Conservation (phyloP, 1,284 basidiomycete genomes). For the Puccinia hordei region DNA sequence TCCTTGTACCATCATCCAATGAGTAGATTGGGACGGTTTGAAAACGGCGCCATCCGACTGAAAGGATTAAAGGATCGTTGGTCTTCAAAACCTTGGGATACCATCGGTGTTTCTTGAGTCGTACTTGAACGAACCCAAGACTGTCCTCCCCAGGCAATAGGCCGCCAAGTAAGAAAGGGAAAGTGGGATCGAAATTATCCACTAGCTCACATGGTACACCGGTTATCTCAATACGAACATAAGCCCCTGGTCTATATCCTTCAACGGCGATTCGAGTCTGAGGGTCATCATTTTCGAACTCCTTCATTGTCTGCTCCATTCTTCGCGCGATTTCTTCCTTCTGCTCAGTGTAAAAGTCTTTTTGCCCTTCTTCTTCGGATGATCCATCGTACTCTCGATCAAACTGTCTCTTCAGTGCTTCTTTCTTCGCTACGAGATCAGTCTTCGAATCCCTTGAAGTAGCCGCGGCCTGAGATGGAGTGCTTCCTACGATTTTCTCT, state of each 20-base stretch:
- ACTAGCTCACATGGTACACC: constrained; percentile 88
- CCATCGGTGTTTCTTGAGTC: constrained; percentile 97
- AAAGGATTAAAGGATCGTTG: constrained; percentile 94
- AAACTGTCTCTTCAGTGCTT: constrained; percentile 87
- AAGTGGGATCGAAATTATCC: constrained; percentile 86
- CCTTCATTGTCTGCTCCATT: constrained; percentile 78
- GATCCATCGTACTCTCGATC: constrained; percentile 96
- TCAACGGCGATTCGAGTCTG: constrained; percentile 81
- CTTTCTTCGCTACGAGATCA: constrained; percentile 79
- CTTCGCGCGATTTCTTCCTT: constrained; percentile 90
- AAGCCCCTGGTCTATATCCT: constrained; percentile 86
- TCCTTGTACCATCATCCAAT: constrained; percentile 92
- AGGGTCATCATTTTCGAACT: constrained; percentile 79
- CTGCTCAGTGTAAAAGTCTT: constrained; percentile 85
- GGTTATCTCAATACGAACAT: constrained; percentile 85
- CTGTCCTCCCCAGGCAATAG: constrained; percentile 86
- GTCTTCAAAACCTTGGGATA: constrained; percentile 89
- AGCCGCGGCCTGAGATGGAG: constrained; percentile 55
- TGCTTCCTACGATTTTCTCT: constrained; percentile 62
- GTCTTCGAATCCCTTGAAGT: constrained; percentile 56
- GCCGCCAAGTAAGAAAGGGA: constrained; percentile 89
- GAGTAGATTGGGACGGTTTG: constrained; percentile 93
- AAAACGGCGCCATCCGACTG: constrained; percentile 93
- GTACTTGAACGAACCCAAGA: constrained; percentile 89
- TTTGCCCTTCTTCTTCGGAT: constrained; percentile 66